These are phyloP conservation scores for Colletotrichum graminicola DNA, from an alignment of 2,329 filamentous ascomycete species.

Conservation along the genomic window DNA sequence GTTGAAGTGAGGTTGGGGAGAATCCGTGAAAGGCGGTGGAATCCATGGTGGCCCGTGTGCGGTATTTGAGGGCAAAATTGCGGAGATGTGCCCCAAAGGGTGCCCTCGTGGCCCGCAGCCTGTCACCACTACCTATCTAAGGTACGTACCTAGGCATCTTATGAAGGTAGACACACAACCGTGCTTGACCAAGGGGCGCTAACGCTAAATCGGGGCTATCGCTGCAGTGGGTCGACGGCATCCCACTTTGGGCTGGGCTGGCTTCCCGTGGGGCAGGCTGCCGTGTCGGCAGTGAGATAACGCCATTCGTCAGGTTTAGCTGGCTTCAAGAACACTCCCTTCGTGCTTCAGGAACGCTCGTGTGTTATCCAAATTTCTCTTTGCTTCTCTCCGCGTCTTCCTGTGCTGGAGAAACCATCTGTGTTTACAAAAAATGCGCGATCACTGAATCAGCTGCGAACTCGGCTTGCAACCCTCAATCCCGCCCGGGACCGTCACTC, in stretches of 20 bases:
- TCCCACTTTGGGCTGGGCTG: constrained; percentile 19
- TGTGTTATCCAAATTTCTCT: neutral
- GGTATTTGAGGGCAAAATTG: constrained; percentile 33
- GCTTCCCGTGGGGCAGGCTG: constrained; percentile 12
- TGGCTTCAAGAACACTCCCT: neutral
- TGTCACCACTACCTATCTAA: neutral
- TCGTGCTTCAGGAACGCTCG: neutral
- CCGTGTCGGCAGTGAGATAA: constrained; percentile 29
- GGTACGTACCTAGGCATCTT: no score
- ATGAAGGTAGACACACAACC: neutral
- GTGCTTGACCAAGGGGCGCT: neutral
- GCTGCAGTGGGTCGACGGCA: constrained; percentile 16
- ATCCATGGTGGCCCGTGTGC: constrained; percentile 36
- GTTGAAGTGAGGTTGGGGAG: constrained; percentile 28
- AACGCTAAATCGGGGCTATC: constrained; percentile 16
- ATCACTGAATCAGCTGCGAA: constrained; percentile 21
- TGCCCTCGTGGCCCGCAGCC: constrained; percentile 11
- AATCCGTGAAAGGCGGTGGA: constrained; percentile 29
- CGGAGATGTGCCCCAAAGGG: constrained; percentile 18
- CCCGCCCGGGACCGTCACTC: constrained; percentile 19
- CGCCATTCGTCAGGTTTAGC: constrained; percentile 11
- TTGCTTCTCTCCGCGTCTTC: neutral
- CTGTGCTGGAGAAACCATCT: neutral
- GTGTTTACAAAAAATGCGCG: constrained; percentile 21
- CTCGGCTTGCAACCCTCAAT: neutral